Percentiles rank a stretch among this genome's conserved stretches.
Conservation (phyloP, 2,329 filamentous ascomycete species). For the Sphaceloma murrayae region DNA sequence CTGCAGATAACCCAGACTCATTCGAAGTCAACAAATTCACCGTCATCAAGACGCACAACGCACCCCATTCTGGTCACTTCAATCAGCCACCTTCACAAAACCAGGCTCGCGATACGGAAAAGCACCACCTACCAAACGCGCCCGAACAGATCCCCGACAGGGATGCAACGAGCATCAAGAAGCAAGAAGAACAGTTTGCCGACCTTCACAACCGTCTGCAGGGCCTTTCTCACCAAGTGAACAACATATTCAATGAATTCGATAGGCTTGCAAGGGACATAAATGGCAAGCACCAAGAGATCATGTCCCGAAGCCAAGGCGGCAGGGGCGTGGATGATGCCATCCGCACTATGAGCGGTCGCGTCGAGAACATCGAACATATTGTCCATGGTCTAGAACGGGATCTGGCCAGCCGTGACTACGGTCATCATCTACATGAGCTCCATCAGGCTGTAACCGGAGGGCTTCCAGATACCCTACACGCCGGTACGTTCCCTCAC, state of each 20-base stretch:
- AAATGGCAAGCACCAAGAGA: constrained; percentile 50
- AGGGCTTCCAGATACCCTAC: constrained; percentile 42
- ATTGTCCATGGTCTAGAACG: constrained; percentile 42
- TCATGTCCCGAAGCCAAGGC: constrained; percentile 25
- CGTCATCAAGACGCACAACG: constrained; percentile 43
- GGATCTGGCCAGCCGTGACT: constrained; percentile 49
- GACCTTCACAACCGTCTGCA: constrained; percentile 82
- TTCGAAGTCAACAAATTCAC: constrained; percentile 88
- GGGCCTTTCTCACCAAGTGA: constrained; percentile 58
- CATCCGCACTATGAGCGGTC: constrained; percentile 28
- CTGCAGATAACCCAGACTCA: constrained; percentile 83
- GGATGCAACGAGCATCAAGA: constrained; percentile 32
- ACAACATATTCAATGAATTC: constrained; percentile 51
- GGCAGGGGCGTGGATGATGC: constrained; percentile 11
- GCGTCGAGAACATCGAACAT: constrained; percentile 46
- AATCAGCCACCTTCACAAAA: constrained; percentile 18
- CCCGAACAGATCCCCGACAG: constrained; percentile 33
- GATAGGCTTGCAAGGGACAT: constrained; percentile 42
- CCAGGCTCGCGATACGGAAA: background rate
- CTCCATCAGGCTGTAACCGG: constrained; percentile 46
- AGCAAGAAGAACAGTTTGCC: constrained; percentile 55
- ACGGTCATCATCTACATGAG: constrained; percentile 44
- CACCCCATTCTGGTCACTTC: constrained; percentile 23
- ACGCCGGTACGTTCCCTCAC: constrained; percentile 37
- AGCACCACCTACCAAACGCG: constrained; percentile 32